These are phyloP conservation scores for Porosira glacialis DNA, from an alignment of 352 stramenopile genomes.

Conservation along the genomic window DNA sequence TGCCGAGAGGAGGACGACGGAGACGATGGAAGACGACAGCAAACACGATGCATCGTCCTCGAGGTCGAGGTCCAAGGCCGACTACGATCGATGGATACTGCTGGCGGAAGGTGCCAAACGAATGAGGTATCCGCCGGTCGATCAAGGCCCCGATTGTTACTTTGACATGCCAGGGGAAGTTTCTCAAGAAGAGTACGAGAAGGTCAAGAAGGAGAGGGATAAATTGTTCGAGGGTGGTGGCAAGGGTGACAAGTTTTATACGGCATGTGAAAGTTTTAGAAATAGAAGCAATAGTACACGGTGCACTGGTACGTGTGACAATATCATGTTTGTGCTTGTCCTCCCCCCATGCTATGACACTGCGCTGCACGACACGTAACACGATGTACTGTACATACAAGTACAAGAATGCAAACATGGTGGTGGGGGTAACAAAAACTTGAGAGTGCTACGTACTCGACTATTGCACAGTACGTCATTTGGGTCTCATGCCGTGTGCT, in stretches of 20 bases:
- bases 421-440: too few species aligned
- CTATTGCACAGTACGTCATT: too few species aligned
- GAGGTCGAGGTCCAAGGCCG: constrained; percentile 61
- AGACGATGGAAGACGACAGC: too few species aligned
- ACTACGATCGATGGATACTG: constrained; percentile 73
- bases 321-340: constrained; percentile 42
- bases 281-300: constrained; percentile 21
- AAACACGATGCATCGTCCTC: too few species aligned
- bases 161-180: constrained; percentile 73
- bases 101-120: constrained; percentile 53
- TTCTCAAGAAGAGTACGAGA: constrained; percentile 41
- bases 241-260: constrained; percentile 62
- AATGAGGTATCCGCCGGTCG: constrained; percentile 20
- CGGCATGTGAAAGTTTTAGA: constrained; percentile 39
- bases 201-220: background rate
- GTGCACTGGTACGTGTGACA: constrained; percentile 22
- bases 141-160: constrained; percentile 43
- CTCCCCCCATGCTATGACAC: constrained; percentile 37
- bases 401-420: too few species aligned
- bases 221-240: constrained; percentile 38
- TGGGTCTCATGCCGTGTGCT: too few species aligned
- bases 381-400: too few species aligned
- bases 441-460: too few species aligned
- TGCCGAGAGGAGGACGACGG: constrained; percentile 51
- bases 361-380: too few species aligned